Evolutionary conservation across 1,284 basidiomycete species (phyloP).

Genomic region (Puccinia polysora): DNA sequence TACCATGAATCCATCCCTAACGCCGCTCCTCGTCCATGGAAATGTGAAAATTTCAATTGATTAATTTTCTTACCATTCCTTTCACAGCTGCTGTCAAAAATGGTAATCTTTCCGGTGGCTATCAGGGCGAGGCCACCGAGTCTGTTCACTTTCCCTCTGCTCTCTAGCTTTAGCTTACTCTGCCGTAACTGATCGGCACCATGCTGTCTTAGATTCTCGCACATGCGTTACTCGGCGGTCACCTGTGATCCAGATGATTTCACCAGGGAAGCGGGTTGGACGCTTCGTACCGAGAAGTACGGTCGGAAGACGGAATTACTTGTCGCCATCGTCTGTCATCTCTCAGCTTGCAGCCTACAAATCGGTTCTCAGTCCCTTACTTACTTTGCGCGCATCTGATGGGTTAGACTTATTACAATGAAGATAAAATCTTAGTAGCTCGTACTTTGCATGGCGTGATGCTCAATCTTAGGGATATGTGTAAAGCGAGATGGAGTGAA

Average conservation of each 20-base stretch:
- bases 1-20: background rate
- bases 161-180: too few species aligned
- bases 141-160: constrained; percentile 6
- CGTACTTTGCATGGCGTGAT: constrained; percentile 91
- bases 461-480: constrained; percentile 96
- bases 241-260: constrained; percentile 95
- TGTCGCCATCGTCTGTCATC: constrained; percentile 58
- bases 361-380: too few species aligned
- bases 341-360: too few species aligned
- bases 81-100: constrained; percentile 40
- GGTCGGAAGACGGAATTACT: constrained; percentile 86
- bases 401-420: constrained; percentile 68
- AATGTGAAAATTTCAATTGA: background rate
- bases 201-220: constrained; percentile 29
- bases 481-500: constrained; percentile 69
- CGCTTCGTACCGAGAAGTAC: constrained; percentile 76
- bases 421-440: constrained; percentile 89
- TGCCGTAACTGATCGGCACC: too few species aligned
- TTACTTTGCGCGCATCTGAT: too few species aligned
- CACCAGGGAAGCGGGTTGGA: constrained; percentile 65
- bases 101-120: constrained; percentile 39
- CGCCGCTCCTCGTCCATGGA: background rate
- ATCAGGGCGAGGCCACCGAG: constrained; percentile 33
- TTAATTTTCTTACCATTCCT: background rate
- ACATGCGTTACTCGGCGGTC: constrained; percentile 57